A percentile compares a stretch with the other conserved stretches of the same genome.
Evolutionary conservation across 176 grass and related monocot genomes (phyloP).

Genomic region (Carex myosuroides): DNA sequence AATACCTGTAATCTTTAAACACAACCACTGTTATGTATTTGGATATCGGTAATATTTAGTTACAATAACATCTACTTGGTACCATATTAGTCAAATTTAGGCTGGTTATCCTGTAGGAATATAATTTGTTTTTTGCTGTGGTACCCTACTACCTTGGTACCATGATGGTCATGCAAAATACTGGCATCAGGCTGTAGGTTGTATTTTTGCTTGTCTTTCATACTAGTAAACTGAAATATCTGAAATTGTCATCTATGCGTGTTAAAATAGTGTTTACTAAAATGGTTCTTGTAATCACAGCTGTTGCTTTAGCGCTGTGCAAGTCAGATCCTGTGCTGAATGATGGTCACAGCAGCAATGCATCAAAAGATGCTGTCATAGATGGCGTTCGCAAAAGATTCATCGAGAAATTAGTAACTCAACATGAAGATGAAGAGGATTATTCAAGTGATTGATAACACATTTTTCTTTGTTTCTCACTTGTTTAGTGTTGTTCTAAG

Average conservation of each 20-base stretch:
- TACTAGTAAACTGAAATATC: not conserved
- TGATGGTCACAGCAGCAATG: conserved; percentile 62
- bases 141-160: not conserved
- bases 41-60: not conserved
- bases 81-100: not conserved
- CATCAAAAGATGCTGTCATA: conserved; percentile 64
- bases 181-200: not conserved
- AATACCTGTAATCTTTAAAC: not conserved
- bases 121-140: not conserved
- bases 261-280: not conserved
- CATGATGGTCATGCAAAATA: not conserved
- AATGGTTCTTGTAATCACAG: conserved; percentile 33
- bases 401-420: conserved; percentile 80
- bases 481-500: not conserved
- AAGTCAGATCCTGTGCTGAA: conserved; percentile 78
- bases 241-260: not conserved
- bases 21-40: not conserved
- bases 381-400: conserved; percentile 83
- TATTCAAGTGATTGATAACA: conserved; percentile 49
- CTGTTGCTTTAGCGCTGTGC: conserved; percentile 83
- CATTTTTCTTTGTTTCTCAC: conserved; percentile 2
- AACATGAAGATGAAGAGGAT: conserved; percentile 62
- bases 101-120: not conserved
- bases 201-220: not conserved
- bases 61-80: not conserved